Conservation (phyloP, 345 rosid species). For the Murraya paniculata region DNA sequence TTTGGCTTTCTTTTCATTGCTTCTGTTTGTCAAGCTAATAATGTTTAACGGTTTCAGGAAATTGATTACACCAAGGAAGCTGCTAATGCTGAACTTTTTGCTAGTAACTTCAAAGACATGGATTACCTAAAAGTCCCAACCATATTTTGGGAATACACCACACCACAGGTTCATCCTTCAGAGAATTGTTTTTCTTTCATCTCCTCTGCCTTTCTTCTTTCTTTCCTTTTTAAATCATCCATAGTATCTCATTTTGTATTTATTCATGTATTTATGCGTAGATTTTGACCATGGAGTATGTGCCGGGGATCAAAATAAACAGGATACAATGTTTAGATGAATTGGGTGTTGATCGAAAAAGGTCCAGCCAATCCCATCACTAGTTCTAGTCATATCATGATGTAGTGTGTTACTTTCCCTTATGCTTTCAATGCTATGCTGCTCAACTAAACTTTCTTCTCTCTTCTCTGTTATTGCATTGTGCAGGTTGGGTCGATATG, state of each 20-base stretch:
- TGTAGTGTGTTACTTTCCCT: not conserved
- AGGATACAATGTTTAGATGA: conserved; percentile 86
- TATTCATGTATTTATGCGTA: conserved; percentile 28
- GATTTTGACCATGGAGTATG: conserved; percentile 98
- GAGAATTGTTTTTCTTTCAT: not conserved
- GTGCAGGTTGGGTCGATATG: conserved; percentile 85
- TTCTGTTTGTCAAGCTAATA: conserved; percentile 14
- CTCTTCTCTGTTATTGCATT: conserved; percentile 9
- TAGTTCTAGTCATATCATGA: conserved; percentile 1
- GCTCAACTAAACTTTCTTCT: conserved; percentile 8
- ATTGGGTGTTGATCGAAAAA: conserved; percentile 89
- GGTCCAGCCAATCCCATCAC: conserved; percentile 39
- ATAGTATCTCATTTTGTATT: not conserved
- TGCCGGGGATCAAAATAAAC: conserved; percentile 98
- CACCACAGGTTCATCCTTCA: conserved; percentile 66
- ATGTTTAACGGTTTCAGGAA: conserved; percentile 49
- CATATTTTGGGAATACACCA: conserved; percentile 80
- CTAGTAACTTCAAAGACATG: conserved; percentile 73
- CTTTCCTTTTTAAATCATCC: not conserved
- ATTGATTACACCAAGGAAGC: conserved; percentile 98
- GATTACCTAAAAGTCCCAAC: conserved; percentile 91
- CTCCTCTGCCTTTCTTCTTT: not conserved
- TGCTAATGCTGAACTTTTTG: conserved; percentile 89
- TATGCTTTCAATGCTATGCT: not conserved
- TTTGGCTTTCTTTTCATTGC: not conserved